Base-by-base conservation (phyloP, 1,139 yeast genomes). In the Pneumocystis murina region DNA sequence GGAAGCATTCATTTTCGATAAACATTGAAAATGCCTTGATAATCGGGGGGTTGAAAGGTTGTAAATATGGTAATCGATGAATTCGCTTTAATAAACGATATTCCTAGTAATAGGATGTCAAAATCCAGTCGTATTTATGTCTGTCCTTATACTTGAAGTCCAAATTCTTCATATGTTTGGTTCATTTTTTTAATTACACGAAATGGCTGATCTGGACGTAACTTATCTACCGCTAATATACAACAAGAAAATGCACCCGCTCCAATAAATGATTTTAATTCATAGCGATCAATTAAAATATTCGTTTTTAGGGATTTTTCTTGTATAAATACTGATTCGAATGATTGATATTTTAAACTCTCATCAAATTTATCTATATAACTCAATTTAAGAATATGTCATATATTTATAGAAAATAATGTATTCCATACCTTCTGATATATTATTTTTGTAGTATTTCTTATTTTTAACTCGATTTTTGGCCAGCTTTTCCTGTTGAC, bases 161-260 rank as follows among this genome's bases (percentile, higher is more conserved):
- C 60, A 10, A 58, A 20, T 58, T 33, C 60, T 12, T 33, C 30
- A 24, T 38, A 58, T 58, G 30, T 6, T 38, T 58, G 17, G 24
- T 28, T 30, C 60, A 58, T 58, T 40, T 58, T 58, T 4, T 58
- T 58, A 24, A 58, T 58, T n/a, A 40, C 60, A 58, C 41, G 43
- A 24, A 58, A 24, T 1, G 60, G 60, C 14, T 40, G 60, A 38
- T 58, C 39, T 28, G 60, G 60, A 24, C 24, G 60, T 4, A 58
- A 58, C n/a, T 17, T 14, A 58, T 58, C 60, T 3, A 38, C n/a
- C 16, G 60, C 60, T 14, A 58, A 30, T 16, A 16, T 28, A 38
- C 43, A 38, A 30, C 30, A 38, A 3, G 60, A 58, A 30, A 58
- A 58, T 10, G 60, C 60, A 12, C 60, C 60, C 30, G 14, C 24